Evolutionary conservation across 2,329 filamentous ascomycete species (phyloP).

Genomic region (Cordyceps militaris): DNA sequence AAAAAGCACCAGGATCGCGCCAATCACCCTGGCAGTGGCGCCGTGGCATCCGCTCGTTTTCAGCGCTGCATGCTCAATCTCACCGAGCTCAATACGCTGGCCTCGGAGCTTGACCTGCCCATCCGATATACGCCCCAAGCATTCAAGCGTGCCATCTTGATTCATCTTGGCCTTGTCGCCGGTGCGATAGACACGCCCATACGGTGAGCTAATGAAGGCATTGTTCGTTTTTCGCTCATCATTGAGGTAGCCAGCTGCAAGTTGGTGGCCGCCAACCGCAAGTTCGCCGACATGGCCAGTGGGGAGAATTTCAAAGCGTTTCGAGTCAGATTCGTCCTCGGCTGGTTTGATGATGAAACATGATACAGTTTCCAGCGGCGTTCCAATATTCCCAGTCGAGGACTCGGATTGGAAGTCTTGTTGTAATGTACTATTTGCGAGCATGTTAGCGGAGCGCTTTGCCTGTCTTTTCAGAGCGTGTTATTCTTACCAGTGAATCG

Average conservation of each 20-base stretch:
- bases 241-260: slow-evolving; percentile 78
- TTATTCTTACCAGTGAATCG: slow-evolving; percentile 64
- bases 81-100: slow-evolving; percentile 74
- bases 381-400: slow-evolving; percentile 63
- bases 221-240: slow-evolving; percentile 64
- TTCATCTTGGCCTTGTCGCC: slow-evolving; percentile 73
- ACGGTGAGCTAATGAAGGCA: slow-evolving; percentile 62
- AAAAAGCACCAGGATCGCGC: slow-evolving; percentile 66
- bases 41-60: slow-evolving; percentile 55
- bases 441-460: background rate
- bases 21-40: slow-evolving; percentile 60
- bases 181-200: slow-evolving; percentile 72
- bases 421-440: slow-evolving; percentile 56
- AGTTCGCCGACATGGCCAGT: slow-evolving; percentile 69
- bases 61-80: slow-evolving; percentile 64
- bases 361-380: slow-evolving; percentile 74
- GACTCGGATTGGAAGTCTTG: slow-evolving; percentile 49
- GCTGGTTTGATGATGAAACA: slow-evolving; percentile 58
- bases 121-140: slow-evolving; percentile 68
- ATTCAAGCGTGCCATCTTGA: slow-evolving; percentile 66
- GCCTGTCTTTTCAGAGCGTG: background rate
- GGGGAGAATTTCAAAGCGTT: slow-evolving; percentile 48
- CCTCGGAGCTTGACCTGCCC: slow-evolving; percentile 85
- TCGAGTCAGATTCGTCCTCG: slow-evolving; percentile 20
- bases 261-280: slow-evolving; percentile 70